These are phyloP conservation scores for Schizonepeta tenuifolia DNA, from an alignment of 257 asterid genomes.

Conservation along the genomic window DNA sequence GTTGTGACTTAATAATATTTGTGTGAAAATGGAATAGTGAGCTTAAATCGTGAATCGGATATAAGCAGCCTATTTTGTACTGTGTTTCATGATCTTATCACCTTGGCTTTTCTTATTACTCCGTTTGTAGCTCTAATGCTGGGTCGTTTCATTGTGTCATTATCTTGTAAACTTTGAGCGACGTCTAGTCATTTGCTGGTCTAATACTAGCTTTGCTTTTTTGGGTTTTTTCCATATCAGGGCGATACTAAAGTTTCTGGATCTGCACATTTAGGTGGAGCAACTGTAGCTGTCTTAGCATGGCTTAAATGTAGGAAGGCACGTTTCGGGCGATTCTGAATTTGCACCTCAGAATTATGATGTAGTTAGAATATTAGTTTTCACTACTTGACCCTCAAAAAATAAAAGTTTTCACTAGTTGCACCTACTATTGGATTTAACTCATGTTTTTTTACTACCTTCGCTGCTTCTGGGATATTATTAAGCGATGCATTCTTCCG, in stretches of 20 bases:
- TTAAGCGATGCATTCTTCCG: not conserved
- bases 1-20: not conserved
- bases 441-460: not conserved
- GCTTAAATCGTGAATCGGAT: not conserved
- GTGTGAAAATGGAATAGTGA: not conserved
- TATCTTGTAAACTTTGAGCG: not conserved
- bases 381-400: not conserved
- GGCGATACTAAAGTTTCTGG: conserved; percentile 72
- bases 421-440: not conserved
- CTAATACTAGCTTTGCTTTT: not conserved
- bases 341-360: not conserved
- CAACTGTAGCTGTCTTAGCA: conserved; percentile 73
- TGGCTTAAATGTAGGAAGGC: conserved; percentile 70
- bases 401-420: not conserved
- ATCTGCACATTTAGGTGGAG: conserved; percentile 90
- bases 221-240: conserved; percentile 39
- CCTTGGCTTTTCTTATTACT: not conserved
- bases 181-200: not conserved
- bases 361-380: not conserved
- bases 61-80: too few relatives aligned
- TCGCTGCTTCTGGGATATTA: not conserved
- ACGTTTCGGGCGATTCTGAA: conserved; percentile 57
- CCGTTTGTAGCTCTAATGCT: not conserved
- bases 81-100: not conserved
- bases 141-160: not conserved